Percentiles rank a stretch among this genome's conserved stretches.
Conservation (phyloP, 2,329 filamentous ascomycete species). For the Incumbomyces lentus region DNA sequence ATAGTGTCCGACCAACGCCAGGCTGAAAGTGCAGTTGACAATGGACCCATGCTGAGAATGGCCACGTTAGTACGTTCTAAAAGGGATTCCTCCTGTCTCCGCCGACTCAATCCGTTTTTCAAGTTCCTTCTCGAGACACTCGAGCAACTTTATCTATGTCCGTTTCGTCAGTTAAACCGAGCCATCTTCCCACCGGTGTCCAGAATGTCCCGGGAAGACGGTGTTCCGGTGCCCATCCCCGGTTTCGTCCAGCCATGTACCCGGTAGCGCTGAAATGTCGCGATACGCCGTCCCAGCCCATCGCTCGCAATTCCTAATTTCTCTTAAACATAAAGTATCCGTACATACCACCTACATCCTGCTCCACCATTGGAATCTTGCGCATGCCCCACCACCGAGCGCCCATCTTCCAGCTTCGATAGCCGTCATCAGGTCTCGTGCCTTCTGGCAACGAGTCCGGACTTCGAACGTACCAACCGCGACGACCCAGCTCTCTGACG, state of each 20-base stretch:
- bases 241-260: neutral
- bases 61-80: too few species aligned
- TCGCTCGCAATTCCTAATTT: slow-evolving; percentile 10
- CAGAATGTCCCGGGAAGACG: neutral
- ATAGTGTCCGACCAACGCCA: too few species aligned
- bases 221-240: neutral
- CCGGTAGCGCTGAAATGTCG: neutral
- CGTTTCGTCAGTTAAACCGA: neutral
- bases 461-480: slow-evolving; percentile 54
- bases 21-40: too few species aligned
- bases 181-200: neutral
- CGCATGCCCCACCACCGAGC: slow-evolving; percentile 76
- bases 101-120: too few species aligned
- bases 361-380: slow-evolving; percentile 48
- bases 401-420: slow-evolving; percentile 70
- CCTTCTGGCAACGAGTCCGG: slow-evolving; percentile 29
- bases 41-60: too few species aligned
- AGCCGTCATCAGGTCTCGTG: slow-evolving; percentile 42
- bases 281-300: neutral
- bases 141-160: too few species aligned
- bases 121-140: too few species aligned
- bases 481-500: slow-evolving; percentile 56
- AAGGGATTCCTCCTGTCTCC: too few species aligned
- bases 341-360: slow-evolving; percentile 49
- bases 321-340: slow-evolving; percentile 51